Evolutionary conservation across 148 eudicot species (phyloP).

Genomic region (Diospyros kaki): DNA sequence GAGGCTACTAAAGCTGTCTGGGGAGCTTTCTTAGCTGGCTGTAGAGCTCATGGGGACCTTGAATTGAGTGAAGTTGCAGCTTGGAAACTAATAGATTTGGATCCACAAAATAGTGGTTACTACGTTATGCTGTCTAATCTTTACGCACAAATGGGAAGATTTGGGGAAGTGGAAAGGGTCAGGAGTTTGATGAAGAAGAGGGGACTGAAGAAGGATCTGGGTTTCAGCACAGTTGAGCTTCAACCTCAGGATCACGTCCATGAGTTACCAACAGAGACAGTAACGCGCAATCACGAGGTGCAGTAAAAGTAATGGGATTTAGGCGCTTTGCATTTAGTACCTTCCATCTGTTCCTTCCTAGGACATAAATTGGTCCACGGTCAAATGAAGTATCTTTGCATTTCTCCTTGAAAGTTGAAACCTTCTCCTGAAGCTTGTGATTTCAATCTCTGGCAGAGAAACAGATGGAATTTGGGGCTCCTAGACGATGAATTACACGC

Average conservation of each 20-base stretch:
- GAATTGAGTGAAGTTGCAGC: slow-evolving; percentile 44
- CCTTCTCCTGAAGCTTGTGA: too few relatives aligned
- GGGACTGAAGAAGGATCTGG: slow-evolving; percentile 41
- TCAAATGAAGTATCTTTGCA: too few relatives aligned
- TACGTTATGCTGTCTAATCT: slow-evolving; percentile 39
- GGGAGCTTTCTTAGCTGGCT: slow-evolving; percentile 40
- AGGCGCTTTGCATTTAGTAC: too few relatives aligned
- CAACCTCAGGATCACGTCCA: slow-evolving; percentile 10
- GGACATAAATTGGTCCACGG: too few relatives aligned
- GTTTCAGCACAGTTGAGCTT: slow-evolving; percentile 31
- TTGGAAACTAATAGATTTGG: slow-evolving; percentile 34
- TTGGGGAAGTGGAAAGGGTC: slow-evolving; percentile 30
- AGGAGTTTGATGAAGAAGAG: slow-evolving; percentile 41
- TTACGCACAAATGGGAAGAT: slow-evolving; percentile 36
- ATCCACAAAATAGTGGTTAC: slow-evolving; percentile 32
- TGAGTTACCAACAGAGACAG: slow-evolving; percentile 10
- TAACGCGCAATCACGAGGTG: too few relatives aligned
- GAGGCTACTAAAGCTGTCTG: slow-evolving; percentile 35
- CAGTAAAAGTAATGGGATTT: too few relatives aligned
- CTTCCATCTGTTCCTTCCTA: too few relatives aligned
- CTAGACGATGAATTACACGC: background rate
- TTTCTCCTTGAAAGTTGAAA: too few relatives aligned
- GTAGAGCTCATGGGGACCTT: slow-evolving; percentile 29
- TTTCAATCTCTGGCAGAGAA: background rate
- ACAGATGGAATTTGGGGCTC: background rate